Percentiles rank a stretch among this genome's conserved stretches.
These are phyloP conservation scores for Circinella umbellata DNA, from an alignment of 371 early-diverging fungal genomes.

Conservation along the genomic window DNA sequence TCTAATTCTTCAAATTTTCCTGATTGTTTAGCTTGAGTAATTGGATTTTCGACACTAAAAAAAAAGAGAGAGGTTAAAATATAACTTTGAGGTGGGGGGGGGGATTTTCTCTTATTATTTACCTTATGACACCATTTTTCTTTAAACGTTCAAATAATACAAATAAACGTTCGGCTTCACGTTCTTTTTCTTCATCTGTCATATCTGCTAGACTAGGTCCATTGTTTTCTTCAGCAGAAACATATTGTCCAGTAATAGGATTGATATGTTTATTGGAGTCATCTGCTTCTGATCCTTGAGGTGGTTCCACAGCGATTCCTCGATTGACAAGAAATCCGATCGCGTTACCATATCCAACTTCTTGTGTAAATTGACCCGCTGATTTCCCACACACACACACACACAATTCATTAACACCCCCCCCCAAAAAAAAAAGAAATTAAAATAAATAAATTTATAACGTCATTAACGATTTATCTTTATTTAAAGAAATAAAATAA, in stretches of 20 bases:
- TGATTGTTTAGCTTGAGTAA: slow-evolving; percentile 59
- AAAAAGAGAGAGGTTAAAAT: no score
- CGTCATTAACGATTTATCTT: no score
- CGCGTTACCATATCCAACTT: slow-evolving; percentile 93
- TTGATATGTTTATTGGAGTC: slow-evolving; percentile 55
- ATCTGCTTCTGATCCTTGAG: slow-evolving; percentile 12
- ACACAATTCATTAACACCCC: no score
- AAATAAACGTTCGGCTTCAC: slow-evolving; percentile 90
- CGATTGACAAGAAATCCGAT: slow-evolving; percentile 85
- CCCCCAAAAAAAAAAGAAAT: no score
- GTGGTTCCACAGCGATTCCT: slow-evolving; percentile 58
- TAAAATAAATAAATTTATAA: no score
- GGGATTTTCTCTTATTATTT: slow-evolving; percentile 24
- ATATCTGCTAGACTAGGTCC: slow-evolving; percentile 69
- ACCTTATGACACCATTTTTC: slow-evolving; percentile 81
- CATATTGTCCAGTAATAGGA: slow-evolving; percentile 85
- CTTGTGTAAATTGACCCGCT: slow-evolving; percentile 74
- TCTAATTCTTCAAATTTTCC: slow-evolving; percentile 37
- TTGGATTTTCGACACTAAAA: slow-evolving; percentile 59
- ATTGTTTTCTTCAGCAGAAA: slow-evolving; percentile 46
- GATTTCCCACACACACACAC: not conserved
- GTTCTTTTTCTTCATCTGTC: slow-evolving; percentile 96
- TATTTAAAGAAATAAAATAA: no score
- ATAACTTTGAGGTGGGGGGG: no score
- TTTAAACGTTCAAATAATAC: slow-evolving; percentile 93